Conservation (phyloP, 2,329 filamentous ascomycete species). For the Epichloe hybrida region DNA sequence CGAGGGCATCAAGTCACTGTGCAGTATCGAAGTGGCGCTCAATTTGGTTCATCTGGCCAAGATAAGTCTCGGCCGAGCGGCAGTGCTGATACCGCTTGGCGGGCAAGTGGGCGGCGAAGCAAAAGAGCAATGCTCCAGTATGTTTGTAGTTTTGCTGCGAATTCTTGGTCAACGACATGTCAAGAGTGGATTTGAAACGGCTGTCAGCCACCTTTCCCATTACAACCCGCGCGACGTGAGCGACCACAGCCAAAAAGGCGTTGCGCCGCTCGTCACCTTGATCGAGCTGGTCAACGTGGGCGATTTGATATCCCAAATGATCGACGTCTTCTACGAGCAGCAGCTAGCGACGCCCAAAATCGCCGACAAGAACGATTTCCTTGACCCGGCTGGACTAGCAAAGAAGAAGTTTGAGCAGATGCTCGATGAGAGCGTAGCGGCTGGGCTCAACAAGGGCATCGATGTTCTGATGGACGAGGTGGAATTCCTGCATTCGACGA, state of each 20-base stretch:
- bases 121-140: constrained; percentile 73
- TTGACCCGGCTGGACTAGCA: constrained; percentile 79
- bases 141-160: constrained; percentile 74
- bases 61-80: constrained; percentile 69
- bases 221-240: constrained; percentile 81
- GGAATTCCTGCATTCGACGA: constrained; percentile 84
- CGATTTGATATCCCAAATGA: constrained; percentile 96
- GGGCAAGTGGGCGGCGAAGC: constrained; percentile 73
- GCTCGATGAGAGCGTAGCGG: constrained; percentile 91
- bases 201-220: constrained; percentile 75
- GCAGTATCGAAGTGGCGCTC: constrained; percentile 90
- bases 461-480: constrained; percentile 98
- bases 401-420: constrained; percentile 99
- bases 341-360: constrained; percentile 74
- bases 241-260: constrained; percentile 56
- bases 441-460: constrained; percentile 92
- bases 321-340: constrained; percentile 96
- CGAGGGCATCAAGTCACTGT: constrained; percentile 87
- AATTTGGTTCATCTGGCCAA: constrained; percentile 83
- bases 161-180: constrained; percentile 79
- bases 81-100: constrained; percentile 67
- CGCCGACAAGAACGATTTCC: constrained; percentile 84
- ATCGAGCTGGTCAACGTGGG: constrained; percentile 96
- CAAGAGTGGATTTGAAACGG: constrained; percentile 85
- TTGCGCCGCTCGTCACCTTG: constrained; percentile 87